Conservation (phyloP, 768 basidiomycete species). For the Pholiota conissans region DNA sequence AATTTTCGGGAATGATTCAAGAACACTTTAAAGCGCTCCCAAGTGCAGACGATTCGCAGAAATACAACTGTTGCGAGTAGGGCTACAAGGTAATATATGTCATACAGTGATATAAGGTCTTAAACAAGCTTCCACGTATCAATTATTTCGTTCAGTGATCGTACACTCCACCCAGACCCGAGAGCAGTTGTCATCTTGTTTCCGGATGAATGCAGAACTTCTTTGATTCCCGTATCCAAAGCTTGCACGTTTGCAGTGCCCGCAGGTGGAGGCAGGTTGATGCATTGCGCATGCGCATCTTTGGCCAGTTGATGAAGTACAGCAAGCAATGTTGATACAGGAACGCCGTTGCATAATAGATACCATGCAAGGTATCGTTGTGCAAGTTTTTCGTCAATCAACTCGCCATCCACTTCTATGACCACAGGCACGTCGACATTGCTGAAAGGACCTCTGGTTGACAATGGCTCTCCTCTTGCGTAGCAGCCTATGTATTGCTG, state of each 20-base stretch:
- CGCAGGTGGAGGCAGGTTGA: conserved; percentile 46
- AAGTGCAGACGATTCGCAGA: too few species aligned
- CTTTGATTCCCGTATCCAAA: conserved; percentile 63
- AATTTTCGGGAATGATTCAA: too few species aligned
- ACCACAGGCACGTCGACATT: background rate
- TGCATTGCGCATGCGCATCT: conserved; percentile 61
- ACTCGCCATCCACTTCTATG: conserved; percentile 10
- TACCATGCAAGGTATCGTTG: conserved; percentile 65
- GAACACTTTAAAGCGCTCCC: too few species aligned
- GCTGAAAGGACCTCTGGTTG: conserved; percentile 10
- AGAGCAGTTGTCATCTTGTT: conserved; percentile 72
- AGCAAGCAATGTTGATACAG: conserved; percentile 64
- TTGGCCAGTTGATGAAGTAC: conserved; percentile 61
- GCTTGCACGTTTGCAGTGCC: conserved; percentile 41
- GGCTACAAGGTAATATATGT: too few species aligned
- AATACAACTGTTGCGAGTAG: too few species aligned
- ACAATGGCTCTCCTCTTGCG: conserved; percentile 49
- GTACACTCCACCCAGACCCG: conserved; percentile 73
- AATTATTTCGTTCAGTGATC: conserved; percentile 67
- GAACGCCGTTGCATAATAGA: conserved; percentile 66
- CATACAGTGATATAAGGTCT: background rate
- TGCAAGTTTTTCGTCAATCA: conserved; percentile 16
- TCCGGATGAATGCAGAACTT: conserved; percentile 86
- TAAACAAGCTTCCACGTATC: conserved; percentile 46
- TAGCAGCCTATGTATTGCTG: conserved; percentile 49